Evolutionary conservation across 2,329 filamentous ascomycete genomes (phyloP).

Genomic region (Pezicula rhizophila): DNA sequence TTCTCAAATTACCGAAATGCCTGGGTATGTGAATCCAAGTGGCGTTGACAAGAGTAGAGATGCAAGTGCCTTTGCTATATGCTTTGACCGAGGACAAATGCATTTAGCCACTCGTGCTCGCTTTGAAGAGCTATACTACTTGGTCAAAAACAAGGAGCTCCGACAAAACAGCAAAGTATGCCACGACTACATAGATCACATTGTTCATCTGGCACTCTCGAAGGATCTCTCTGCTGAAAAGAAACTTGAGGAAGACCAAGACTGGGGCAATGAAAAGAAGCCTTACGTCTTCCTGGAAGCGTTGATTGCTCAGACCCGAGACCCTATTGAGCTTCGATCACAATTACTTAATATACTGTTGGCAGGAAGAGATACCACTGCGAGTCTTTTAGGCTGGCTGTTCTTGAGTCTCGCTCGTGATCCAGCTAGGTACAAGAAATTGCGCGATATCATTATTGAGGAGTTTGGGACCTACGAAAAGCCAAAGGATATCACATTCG

Average conservation of each 20-base stretch:
- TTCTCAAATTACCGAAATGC: conserved; percentile 16
- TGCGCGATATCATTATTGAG: conserved; percentile 35
- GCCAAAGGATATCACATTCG: conserved; percentile 21
- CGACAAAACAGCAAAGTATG: conserved; percentile 17
- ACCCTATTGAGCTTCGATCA: conserved; percentile 39
- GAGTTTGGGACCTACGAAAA: conserved; percentile 28
- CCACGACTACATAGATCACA: conserved; percentile 41
- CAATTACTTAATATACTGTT: conserved; percentile 49
- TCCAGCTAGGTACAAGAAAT: conserved; percentile 33
- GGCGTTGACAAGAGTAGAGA: background rate
- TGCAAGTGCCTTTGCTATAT: conserved; percentile 35
- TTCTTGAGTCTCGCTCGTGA: conserved; percentile 38
- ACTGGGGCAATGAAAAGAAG: conserved; percentile 15
- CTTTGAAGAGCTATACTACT: conserved; percentile 15
- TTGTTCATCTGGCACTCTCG: conserved; percentile 34
- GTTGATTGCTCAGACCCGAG: conserved; percentile 41
- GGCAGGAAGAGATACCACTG: conserved; percentile 54
- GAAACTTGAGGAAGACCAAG: conserved; percentile 22
- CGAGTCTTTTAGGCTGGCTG: conserved; percentile 43
- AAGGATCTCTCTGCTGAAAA: conserved; percentile 16
- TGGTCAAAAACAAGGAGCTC: conserved; percentile 27
- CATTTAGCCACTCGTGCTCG: conserved; percentile 13
- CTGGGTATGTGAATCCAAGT: background rate
- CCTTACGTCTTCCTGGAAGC: conserved; percentile 48
- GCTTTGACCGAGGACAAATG: conserved; percentile 40